Evolutionary conservation across 176 grass and related monocot species (phyloP), one percentile per base, ranked within the genome.

Genomic region (Cenchrus americanus): DNA sequence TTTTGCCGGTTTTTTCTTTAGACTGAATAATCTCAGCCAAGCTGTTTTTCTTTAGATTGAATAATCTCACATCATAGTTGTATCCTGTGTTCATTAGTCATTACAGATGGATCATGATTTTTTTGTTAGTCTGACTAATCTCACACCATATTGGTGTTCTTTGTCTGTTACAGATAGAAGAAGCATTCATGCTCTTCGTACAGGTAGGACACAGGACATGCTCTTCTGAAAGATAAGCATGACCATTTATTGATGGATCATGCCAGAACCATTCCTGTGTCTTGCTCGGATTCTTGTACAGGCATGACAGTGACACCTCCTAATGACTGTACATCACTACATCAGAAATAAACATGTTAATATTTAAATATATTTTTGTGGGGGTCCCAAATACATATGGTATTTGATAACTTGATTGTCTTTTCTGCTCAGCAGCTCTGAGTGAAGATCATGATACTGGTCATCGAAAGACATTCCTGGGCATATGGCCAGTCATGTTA

Each of bases 381-480:
- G 21, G 37, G 60, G 23, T 69, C 5, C 60, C 19, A 18, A 49
- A n/a, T 63, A 54, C 43, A 66, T 5, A 50, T 47, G 4, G 43
- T 51, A 18, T 82, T 64, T 55, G 69, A 77, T 83, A 62, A 80
- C 65, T 73, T n/a, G 64, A n/a, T 80, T 62, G 44, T 75, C 26
- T 66, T 86, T 72, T 74, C 21, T 90, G 26, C 42, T 71, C 65
- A 86, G 22, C 44, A 91, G 37, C 30, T 37, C 76, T 75, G 51
- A 53, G 59, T 17, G 5, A 82, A 41, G 63, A 47, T 71, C 69
- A 76, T 81, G 82, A 34, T 22, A 69, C 67, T 57, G 82, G 14
- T 84, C 80, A 79, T 41, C 51, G 9, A 91, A 78, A 73, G 76
- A 15, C 52, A 88, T 61, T 82, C 37, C 44, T 61, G 61, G 78